Evolutionary conservation across 73 alveolate genomes (phyloP).

Genomic region (Tetrahymena borealis): DNA sequence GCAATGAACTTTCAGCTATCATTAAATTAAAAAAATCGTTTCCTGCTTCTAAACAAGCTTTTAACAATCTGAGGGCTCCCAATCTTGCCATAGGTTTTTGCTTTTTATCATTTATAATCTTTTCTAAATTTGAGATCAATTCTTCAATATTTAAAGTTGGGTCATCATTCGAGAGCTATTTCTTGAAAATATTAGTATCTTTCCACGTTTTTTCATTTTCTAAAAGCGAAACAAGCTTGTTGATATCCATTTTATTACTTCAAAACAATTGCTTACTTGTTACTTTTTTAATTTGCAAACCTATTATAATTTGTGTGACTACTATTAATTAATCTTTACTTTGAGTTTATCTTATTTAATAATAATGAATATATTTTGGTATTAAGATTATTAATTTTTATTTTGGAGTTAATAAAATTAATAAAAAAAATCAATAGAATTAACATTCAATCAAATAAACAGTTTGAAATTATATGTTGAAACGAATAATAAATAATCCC

Average conservation of each 20-base stretch:
- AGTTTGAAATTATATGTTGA: too few species aligned
- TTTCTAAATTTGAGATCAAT: background rate
- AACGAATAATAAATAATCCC: too few species aligned
- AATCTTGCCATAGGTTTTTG: background rate
- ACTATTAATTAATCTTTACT: too few species aligned
- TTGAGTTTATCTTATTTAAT: too few species aligned
- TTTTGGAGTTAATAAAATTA: background rate
- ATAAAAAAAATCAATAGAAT: background rate
- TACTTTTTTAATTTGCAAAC: background rate
- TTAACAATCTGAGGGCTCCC: background rate
- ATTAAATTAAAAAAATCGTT: background rate
- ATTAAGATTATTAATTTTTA: background rate
- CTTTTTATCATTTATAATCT: background rate
- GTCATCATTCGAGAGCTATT: background rate
- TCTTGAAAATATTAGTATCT: background rate
- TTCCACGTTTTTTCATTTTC: background rate
- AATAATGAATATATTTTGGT: too few species aligned
- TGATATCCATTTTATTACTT: background rate
- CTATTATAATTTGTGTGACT: too few species aligned
- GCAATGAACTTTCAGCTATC: background rate
- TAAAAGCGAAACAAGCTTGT: background rate
- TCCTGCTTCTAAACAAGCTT: background rate
- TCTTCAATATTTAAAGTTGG: background rate
- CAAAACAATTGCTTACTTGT: background rate
- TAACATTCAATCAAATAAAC: background rate